These are phyloP conservation scores for Cytospora chrysosperma DNA, from an alignment of 2,329 filamentous ascomycete species.

Conservation along the genomic window DNA sequence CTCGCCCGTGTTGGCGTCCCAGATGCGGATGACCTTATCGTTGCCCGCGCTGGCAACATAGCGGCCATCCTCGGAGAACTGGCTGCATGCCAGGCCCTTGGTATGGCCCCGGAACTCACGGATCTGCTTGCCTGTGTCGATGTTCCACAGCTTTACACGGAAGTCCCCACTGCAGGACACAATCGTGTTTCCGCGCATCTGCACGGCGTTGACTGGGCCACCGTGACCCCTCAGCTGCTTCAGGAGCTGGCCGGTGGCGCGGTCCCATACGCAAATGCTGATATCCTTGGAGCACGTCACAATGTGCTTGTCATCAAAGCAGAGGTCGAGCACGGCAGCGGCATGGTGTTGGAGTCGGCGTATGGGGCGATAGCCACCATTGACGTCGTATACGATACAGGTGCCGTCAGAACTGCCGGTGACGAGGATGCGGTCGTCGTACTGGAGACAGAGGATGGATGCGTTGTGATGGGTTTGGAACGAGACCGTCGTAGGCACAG, in stretches of 20 bases:
- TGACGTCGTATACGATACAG: conserved; percentile 88
- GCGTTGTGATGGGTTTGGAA: conserved; percentile 76
- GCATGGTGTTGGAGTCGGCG: conserved; percentile 75
- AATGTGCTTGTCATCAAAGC: conserved; percentile 88
- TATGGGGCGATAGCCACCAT: conserved; percentile 74
- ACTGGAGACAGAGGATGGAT: conserved; percentile 92
- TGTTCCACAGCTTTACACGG: conserved; percentile 91
- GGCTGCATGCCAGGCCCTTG: conserved; percentile 90
- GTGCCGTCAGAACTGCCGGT: conserved; percentile 91
- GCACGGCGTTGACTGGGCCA: conserved; percentile 94
- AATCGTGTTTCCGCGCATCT: conserved; percentile 87
- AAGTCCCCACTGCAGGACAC: conserved; percentile 95
- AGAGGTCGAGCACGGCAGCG: conserved; percentile 89
- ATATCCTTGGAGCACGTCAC: conserved; percentile 97
- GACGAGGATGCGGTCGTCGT: conserved; percentile 88
- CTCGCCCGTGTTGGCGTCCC: conserved; percentile 87
- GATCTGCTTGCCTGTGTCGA: conserved; percentile 82
- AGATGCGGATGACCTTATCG: conserved; percentile 93
- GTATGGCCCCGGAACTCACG: conserved; percentile 89
- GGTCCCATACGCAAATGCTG: conserved; percentile 92
- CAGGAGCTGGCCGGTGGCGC: conserved; percentile 70
- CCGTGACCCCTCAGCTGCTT: conserved; percentile 81
- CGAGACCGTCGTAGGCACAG: conserved; percentile 54
- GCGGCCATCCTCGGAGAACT: conserved; percentile 93
- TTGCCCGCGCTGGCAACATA: conserved; percentile 94